Base-by-base conservation (phyloP, 768 basidiomycete genomes). In the Tricholomella constricta region DNA sequence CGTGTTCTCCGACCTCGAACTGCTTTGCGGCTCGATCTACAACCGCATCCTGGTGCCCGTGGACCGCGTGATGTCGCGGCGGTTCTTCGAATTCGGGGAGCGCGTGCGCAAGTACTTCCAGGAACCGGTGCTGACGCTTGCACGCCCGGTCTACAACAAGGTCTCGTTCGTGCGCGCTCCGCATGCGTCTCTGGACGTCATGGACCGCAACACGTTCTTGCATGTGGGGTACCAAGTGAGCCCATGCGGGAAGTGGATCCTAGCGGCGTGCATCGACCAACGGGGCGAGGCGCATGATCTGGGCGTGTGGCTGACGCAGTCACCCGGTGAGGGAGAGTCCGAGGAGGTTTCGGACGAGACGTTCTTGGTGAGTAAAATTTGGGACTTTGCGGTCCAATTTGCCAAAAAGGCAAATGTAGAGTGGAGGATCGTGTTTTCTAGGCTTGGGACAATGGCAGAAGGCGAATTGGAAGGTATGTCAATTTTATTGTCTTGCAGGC, bases 351-450 rank as follows among this genome's bases (percentile, higher is more conserved):
- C 57, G 11, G 71, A 71, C 17, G 61, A 51, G 54, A 68, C 69
- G 12, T 81, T 81, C 54, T 67, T 82, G 3, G 77, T 86, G 2
- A 71, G 68, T 44, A 82, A 82, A 53, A 75, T 94, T 6, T 92
- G 91, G 90, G 76, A 77, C 12, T 90, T 94, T 67, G 80, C 78
- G 0, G 64, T 79, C 48, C 75, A 78, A 31, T 81, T 88, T 60
- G 82, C 85, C 10, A 77, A 76, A 61, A 81, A 75, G 55, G 86
- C 85, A 10, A 82, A 84, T 62, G 72, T 91, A 19, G 90, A 94
- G 64, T 94, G 92, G 92, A 78, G 86, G 46, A 70, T 94, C 10
- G 84, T 88, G 8, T 74, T 94, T 51, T 72, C 86, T 6, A 89
- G 85, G 62, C 68, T 86, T 3, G 91, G 91, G 0, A 52, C 69